Conservation (phyloP, 2,329 filamentous ascomycete species). For the Penicillium sp. region DNA sequence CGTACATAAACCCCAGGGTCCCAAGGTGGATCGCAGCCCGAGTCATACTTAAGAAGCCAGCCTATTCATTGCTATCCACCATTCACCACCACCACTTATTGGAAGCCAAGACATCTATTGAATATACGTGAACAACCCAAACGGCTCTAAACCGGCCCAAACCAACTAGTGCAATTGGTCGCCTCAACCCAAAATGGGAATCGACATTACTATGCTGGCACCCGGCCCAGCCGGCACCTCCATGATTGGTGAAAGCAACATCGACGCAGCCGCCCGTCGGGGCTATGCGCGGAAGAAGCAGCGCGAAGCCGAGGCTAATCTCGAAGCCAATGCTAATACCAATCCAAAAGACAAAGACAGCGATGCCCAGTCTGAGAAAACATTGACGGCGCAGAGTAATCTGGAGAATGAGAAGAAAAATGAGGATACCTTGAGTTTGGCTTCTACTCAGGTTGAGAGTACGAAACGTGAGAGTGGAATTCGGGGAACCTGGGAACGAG, state of each 20-base stretch:
- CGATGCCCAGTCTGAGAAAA: background rate
- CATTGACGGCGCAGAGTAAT: background rate
- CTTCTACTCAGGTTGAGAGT: background rate
- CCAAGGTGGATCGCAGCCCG: background rate
- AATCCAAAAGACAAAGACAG: background rate
- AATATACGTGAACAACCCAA: background rate
- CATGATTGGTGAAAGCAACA: slow-evolving; percentile 16
- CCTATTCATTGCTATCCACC: background rate
- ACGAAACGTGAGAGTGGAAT: background rate
- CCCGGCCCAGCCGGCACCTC: slow-evolving; percentile 11
- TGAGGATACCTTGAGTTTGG: background rate
- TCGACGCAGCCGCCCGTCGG: slow-evolving; percentile 10
- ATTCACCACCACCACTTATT: background rate
- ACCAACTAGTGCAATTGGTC: background rate
- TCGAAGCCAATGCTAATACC: background rate
- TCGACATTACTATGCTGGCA: slow-evolving; percentile 10
- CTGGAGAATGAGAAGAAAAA: background rate
- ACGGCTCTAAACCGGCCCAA: background rate
- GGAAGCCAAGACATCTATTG: too few species aligned
- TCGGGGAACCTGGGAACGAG: background rate
- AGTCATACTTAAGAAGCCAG: background rate
- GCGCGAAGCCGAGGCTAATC: slow-evolving; percentile 2
- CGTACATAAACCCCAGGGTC: too few species aligned
- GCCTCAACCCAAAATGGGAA: background rate
- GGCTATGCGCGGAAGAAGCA: slow-evolving; percentile 6